Conservation (phyloP, 1,284 basidiomycete species). For the Sporisorium exsertum region DNA sequence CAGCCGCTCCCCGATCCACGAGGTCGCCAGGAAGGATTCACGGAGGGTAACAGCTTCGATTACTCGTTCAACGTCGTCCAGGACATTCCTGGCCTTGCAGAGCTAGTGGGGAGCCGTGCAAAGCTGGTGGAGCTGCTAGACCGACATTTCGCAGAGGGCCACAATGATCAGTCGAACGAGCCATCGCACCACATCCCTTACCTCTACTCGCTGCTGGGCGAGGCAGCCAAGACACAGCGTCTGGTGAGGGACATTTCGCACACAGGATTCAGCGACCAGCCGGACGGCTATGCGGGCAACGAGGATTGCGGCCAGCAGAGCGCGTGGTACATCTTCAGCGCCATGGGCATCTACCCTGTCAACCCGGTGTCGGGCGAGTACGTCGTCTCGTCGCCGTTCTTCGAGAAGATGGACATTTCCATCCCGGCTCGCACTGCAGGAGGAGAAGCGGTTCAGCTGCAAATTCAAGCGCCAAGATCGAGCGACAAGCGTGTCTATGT, state of each 20-base stretch:
- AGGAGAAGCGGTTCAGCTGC: conserved; percentile 6
- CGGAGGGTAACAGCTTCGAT: conserved; percentile 78
- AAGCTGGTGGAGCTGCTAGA: conserved; percentile 79
- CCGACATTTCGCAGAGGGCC: conserved; percentile 81
- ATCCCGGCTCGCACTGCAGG: conserved; percentile 70
- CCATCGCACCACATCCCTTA: conserved; percentile 85
- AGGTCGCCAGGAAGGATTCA: conserved; percentile 81
- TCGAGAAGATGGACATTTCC: conserved; percentile 75
- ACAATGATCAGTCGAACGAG: conserved; percentile 87
- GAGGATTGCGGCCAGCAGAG: conserved; percentile 91
- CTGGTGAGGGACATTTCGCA: conserved; percentile 78
- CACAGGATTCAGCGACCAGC: conserved; percentile 77
- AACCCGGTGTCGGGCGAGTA: conserved; percentile 71
- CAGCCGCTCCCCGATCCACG: conserved; percentile 70
- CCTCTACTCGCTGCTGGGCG: conserved; percentile 79
- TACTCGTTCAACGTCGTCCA: conserved; percentile 62
- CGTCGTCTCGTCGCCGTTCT: conserved; percentile 81
- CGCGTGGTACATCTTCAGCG: conserved; percentile 83
- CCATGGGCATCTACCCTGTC: conserved; percentile 88
- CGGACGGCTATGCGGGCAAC: conserved; percentile 80
- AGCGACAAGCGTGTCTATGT: conserved; percentile 32
- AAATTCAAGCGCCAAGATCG: conserved; percentile 25
- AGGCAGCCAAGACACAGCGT: conserved; percentile 78
- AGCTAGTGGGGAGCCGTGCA: conserved; percentile 76
- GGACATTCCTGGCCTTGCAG: conserved; percentile 77